phyloP scores from a whole-genome alignment of 2,329 filamentous ascomycete genomes.

The Helicocarpus griseus region DNA sequence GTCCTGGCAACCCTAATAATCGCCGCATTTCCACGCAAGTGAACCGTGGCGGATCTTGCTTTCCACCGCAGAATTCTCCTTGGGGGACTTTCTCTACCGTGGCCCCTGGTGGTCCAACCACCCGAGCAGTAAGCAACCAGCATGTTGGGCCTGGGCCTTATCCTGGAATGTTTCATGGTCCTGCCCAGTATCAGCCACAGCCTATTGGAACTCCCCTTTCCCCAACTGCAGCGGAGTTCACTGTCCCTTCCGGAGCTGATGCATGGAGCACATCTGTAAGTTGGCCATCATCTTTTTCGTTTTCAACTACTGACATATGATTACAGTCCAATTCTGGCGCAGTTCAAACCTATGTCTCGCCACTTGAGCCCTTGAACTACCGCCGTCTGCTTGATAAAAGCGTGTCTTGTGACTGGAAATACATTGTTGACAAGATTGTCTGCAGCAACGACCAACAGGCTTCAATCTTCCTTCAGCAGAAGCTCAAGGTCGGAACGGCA shows the following conservation, averaged over 20 bases:
- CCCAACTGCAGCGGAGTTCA: slow-evolving; percentile 66
- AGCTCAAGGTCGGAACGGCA: slow-evolving; percentile 88
- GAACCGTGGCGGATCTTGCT: slow-evolving; percentile 23
- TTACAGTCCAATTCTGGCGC: slow-evolving; percentile 43
- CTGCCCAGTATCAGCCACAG: slow-evolving; percentile 42
- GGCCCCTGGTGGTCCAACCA: slow-evolving; percentile 16
- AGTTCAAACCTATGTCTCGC: slow-evolving; percentile 69
- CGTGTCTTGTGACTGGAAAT: slow-evolving; percentile 97
- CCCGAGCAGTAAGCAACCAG: slow-evolving; percentile 22
- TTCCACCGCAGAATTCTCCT: slow-evolving; percentile 23
- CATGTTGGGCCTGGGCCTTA: slow-evolving; percentile 22
- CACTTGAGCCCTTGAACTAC: slow-evolving; percentile 90
- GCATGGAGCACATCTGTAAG: slow-evolving; percentile 43
- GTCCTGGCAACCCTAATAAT: slow-evolving; percentile 17
- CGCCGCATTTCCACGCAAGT: slow-evolving; percentile 24
- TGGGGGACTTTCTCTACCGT: slow-evolving; percentile 25
- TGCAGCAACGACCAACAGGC: slow-evolving; percentile 99
- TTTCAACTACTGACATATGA: slow-evolving; percentile 16
- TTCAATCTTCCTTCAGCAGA: slow-evolving; percentile 97
- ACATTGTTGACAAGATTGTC: slow-evolving; percentile 98
- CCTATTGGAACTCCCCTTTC: slow-evolving; percentile 58
- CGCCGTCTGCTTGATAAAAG: slow-evolving; percentile 89
- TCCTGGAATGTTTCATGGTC: slow-evolving; percentile 25
- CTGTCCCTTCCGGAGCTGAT: slow-evolving; percentile 22
- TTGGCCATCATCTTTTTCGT: slow-evolving; percentile 20